These are phyloP conservation scores for Handroanthus guayacan DNA, from an alignment of 257 asterid genomes.

Conservation along the genomic window DNA sequence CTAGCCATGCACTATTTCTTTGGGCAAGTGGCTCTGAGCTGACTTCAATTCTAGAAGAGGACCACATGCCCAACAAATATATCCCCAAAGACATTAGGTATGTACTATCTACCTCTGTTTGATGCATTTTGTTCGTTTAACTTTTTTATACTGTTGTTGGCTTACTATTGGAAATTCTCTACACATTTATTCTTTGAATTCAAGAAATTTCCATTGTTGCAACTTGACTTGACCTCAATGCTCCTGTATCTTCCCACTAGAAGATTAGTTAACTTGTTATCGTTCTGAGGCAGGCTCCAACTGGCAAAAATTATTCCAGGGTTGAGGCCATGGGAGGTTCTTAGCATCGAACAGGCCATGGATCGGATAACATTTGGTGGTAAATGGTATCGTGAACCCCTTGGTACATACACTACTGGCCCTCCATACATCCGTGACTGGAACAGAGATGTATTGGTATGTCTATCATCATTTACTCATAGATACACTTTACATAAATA, in stretches of 20 bases:
- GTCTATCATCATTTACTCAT: neutral
- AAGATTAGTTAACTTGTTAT: neutral
- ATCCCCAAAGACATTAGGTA: slow-evolving; percentile 90
- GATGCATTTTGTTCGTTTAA: slow-evolving; percentile 3
- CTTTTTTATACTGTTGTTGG: neutral
- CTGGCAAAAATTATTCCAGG: slow-evolving; percentile 79
- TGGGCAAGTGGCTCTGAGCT: slow-evolving; percentile 99
- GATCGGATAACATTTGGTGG: slow-evolving; percentile 85
- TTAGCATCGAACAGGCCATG: slow-evolving; percentile 97
- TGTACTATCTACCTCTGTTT: slow-evolving; percentile 16
- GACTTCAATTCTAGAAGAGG: slow-evolving; percentile 85
- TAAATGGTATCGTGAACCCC: slow-evolving; percentile 91
- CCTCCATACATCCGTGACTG: slow-evolving; percentile 81
- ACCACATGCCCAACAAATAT: slow-evolving; percentile 96
- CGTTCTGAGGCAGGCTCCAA: slow-evolving; percentile 55
- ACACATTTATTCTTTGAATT: neutral
- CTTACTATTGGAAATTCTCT: neutral
- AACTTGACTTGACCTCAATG: neutral
- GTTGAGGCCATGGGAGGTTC: slow-evolving; percentile 98
- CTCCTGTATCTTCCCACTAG: neutral
- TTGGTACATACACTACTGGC: slow-evolving; percentile 85
- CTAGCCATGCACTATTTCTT: slow-evolving; percentile 93
- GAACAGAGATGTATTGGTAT: slow-evolving; percentile 69
- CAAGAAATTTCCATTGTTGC: neutral
- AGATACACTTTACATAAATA: neutral